Evolutionary conservation across 129 eudicot genomes (phyloP), one percentile per base, ranked within the genome.

Genomic region (Rutidosis leptorrhynchoides): DNA sequence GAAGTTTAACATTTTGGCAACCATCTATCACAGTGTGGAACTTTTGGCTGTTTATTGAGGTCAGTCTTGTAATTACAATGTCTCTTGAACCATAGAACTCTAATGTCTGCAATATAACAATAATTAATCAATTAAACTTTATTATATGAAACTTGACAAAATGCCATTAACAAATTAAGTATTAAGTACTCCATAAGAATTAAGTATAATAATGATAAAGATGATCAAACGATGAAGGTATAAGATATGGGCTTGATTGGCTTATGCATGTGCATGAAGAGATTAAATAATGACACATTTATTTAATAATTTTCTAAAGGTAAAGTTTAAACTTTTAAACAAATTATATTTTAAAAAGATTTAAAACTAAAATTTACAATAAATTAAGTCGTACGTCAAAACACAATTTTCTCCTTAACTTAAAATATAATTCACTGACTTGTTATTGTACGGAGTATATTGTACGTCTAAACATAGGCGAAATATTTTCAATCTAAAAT

Each of bases 11-110:
- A 11, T 79, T 79, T 52, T 49, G 81, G 73, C 90, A 77, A 9
- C 80, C 75, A 6, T 74, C 54, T 15, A 90, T 70, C 4, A 79
- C 76, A 20, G 86, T 74, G 57, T 90, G 87, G 30, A 78, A 77
- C 28, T 57, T 69, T 68, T 74, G 89, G 70, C 95, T 89, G 51
- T 89, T 77, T 40, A 69, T 24, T 49, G 85, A 81, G 3, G 67
- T 85, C 32, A 85, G 43, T 22, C 84, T 79, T 0, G 35, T 72
- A 7, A 89, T 77, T 12, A 62, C 21, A 6, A 89, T 69, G 63
- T 89, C 68, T 45, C 40, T 77, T 14, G 87, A 82, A 25, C 71
- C 45, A 42, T 19, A 68, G 56, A 79, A 74, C 32, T 68, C 76
- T 19, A 79, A 69, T 22, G 68, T 68, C 83, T 79, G 79, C 65